Base-by-base conservation (phyloP, 345 rosid genomes). In the Gossypium australe region DNA sequence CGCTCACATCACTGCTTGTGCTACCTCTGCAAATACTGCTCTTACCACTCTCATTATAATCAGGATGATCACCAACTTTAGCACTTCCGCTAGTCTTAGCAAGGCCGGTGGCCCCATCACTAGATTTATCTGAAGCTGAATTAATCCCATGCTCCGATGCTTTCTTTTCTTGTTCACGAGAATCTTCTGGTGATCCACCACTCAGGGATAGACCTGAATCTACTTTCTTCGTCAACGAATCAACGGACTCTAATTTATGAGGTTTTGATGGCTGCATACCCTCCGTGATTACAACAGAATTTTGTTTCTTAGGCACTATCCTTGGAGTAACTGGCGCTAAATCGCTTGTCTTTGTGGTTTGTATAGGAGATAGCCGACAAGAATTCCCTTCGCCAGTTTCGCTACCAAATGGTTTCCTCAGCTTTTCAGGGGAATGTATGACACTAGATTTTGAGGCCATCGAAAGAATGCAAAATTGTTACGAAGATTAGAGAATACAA, bases 1-100 rank as follows among this genome's bases (percentile, higher is more conserved):
- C 97, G 63, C 94, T 89, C 59, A 89, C 81, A 75, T 89, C 94
- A 79, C 89, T 91, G 86, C 97, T 82, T 38, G 89, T 84, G 86
- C 93, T 85, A 72, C 88, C 87, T 85, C 87, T 89, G 67, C 72
- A 86, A 25, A 78, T 74, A 77, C 87, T 86, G 61, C 78, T 84
- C 84, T 91, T 91, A 48, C 85, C 86, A 70, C 83, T 75, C 75
- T 85, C 87, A 52, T 74, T 78, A 78, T 62, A 82, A 82, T 83
- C 84, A 16, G 82, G 80, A 75, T 70, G 89, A 57, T 85, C 90
- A 73, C 80, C 83, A 27, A 67, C 44, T 70, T 82, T 85, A 64
- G 80, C 83, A 73, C 80, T 80, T 63, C 85, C 89, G 65, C 84
- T 80, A 9, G 85, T 80, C 74, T 83, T 83, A 45, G 78, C 76